Conservation (phyloP, 805 yeast species). For the Ogataea haglerorum region DNA sequence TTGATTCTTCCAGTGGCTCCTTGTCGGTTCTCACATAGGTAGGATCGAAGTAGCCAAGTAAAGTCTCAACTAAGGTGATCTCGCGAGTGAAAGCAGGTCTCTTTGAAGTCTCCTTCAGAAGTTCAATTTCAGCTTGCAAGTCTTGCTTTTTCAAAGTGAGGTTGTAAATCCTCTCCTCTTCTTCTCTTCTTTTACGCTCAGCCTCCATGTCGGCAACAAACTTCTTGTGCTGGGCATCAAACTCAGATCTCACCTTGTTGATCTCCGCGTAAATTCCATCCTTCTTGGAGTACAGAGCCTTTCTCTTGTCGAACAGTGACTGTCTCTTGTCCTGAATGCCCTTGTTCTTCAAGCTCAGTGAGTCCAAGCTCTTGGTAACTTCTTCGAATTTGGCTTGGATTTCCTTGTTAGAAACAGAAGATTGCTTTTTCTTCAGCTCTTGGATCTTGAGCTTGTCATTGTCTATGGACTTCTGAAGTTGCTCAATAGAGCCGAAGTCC, state of each 20-base stretch:
- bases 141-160: slow-evolving; percentile 51
- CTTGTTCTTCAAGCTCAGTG: slow-evolving; percentile 57
- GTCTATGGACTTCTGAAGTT: slow-evolving; percentile 76
- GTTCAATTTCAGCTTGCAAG: slow-evolving; percentile 58
- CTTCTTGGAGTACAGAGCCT: slow-evolving; percentile 61
- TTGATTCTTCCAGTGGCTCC: slow-evolving; percentile 14
- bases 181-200: slow-evolving; percentile 65
- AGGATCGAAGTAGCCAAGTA: slow-evolving; percentile 77
- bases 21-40: slow-evolving; percentile 57
- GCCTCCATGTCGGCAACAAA: slow-evolving; percentile 66
- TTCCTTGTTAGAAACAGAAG: slow-evolving; percentile 56
- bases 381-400: slow-evolving; percentile 65
- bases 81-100: slow-evolving; percentile 83
- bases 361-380: slow-evolving; percentile 67
- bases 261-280: slow-evolving; percentile 66
- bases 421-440: slow-evolving; percentile 67
- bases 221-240: slow-evolving; percentile 68
- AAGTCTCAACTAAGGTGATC: slow-evolving; percentile 68
- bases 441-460: slow-evolving; percentile 71
- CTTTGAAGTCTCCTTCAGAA: slow-evolving; percentile 64
- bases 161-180: slow-evolving; percentile 55
- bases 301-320: slow-evolving; percentile 59
- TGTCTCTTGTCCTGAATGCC: slow-evolving; percentile 64
- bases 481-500: slow-evolving; percentile 70
- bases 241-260: slow-evolving; percentile 66